Conservation (phyloP, 2,329 filamentous ascomycete species). For the Alternaria metachromatica region DNA sequence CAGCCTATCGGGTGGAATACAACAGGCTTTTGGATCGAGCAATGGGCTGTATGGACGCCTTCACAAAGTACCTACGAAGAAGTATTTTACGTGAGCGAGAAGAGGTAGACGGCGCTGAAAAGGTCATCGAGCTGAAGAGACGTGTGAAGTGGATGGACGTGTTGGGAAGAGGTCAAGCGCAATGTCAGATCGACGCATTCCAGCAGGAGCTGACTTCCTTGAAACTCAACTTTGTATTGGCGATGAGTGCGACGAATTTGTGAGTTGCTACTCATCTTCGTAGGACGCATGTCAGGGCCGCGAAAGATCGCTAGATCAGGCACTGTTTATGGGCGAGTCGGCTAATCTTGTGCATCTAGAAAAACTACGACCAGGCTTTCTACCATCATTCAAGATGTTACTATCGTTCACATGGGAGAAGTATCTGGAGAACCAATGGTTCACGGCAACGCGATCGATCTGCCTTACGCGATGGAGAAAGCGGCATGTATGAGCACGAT, state of each 20-base stretch:
- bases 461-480: not conserved
- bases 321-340: not conserved
- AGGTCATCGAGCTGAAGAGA: not conserved
- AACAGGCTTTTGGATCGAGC: not conserved
- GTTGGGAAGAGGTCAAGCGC: not conserved
- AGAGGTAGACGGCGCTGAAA: not conserved
- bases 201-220: not conserved
- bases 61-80: not conserved
- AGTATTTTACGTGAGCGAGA: not conserved
- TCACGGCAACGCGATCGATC: not conserved
- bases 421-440: fast-evolving
- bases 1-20: not conserved
- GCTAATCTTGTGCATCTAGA: not conserved
- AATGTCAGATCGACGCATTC: not conserved
- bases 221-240: not conserved
- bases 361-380: not conserved
- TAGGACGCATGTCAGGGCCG: no score
- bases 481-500: not conserved
- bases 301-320: not conserved
- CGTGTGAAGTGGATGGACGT: not conserved
- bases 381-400: not conserved
- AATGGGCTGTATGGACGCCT: not conserved
- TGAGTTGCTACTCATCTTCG: not conserved
- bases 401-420: not conserved
- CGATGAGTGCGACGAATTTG: not conserved